Evolutionary conservation across 164 flowering plant genomes (phyloP), one percentile per base, ranked within the genome.

Genomic region (Stephania japonica): DNA sequence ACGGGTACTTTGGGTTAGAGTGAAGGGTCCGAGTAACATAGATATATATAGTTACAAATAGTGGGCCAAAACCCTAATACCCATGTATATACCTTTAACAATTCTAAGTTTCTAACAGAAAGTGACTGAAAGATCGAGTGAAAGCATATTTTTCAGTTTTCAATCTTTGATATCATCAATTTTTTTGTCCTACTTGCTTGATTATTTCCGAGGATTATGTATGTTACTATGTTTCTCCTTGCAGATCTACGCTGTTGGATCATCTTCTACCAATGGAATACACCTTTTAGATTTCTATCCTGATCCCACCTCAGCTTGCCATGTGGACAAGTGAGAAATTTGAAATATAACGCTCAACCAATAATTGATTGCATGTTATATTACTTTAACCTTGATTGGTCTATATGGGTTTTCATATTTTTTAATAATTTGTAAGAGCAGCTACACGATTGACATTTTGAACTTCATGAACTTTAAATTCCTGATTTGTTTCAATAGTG

Each of bases 271-370:
- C 24, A 73, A 84, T 73, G 97, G 97, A 53, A 79, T 95, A 69
- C 82, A 90, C 84, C 83, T 95, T 70, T 79, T 95, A 71, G 99
- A 95, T 83, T 95, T 95, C 82, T 84, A 86, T 79, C 98, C 94
- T 27, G 88, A 83, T 73, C 24, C 86, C 42, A 80, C 75, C 72
- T 90, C 98, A 68, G 89, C 92, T 27, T 86, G 96, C 80, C 94
- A 95, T 84, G 96, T 92, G 23, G 92, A 92, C 70, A 78, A 76
- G 98, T 95, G 86, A 83, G 87, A 67, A 75, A 32, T 18, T 21
- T 69, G 38, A 53, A 72, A 61, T 18, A 65, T 23, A 69, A 38
- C 61, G 27, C 7, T 63, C 13, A 24, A 64, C 65, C 6, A 21
- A 38, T 23, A 44, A 14, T 59, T 59, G 61, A 38, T 42, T 47